Base-by-base conservation (phyloP, 2,329 filamentous ascomycete genomes). In the Aspergillus sergii region DNA sequence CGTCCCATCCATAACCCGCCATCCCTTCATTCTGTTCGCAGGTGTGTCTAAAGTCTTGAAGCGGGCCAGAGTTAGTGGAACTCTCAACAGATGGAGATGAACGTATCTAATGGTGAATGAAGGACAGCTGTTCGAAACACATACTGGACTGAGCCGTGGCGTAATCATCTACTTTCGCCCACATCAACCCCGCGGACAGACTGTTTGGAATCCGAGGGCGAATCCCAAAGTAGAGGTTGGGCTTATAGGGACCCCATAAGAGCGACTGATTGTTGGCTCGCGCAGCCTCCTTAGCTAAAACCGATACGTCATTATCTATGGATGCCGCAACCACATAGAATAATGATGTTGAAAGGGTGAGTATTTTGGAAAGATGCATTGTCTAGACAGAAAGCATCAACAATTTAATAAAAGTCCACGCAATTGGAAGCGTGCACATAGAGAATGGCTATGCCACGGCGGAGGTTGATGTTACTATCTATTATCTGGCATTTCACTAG, bases 1-100 rank as follows among this genome's bases (percentile, higher is more conserved):
- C 92, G 72, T 98, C 94, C 95, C 95, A 99, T 66, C 95, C 95
- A 77, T 99, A 99, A 61, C 94, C 94, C 55, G 88, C 91, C 86
- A 99, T 96, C 68, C 91, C 91, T 76, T 96, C 93, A 76, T 95
- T 88, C 77, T 99, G 95, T 78, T 98, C 95, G 80, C 95, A 99
- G 0, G 95, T 97, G 77, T 97, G 93, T 68, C 95, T 89, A 72
- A 97, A 91, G 71, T 89, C 92, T 95, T 74, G 2, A 59, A 30
- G 8, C 23, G 23, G 64, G 69, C 75, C 39, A 74, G 70, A 30
- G 39, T 11, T 11, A 34, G 16, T 53, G 16, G 21, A 48, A 28
- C 14, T 7, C 43, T 26, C 36, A 59, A 53, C 14, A 53, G 28
- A 41, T 4, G n/a, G 6, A 4, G 28, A 28, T 16, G 23, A 23